Conservation (phyloP, 257 asterid species). For the Jasminum sambac region DNA sequence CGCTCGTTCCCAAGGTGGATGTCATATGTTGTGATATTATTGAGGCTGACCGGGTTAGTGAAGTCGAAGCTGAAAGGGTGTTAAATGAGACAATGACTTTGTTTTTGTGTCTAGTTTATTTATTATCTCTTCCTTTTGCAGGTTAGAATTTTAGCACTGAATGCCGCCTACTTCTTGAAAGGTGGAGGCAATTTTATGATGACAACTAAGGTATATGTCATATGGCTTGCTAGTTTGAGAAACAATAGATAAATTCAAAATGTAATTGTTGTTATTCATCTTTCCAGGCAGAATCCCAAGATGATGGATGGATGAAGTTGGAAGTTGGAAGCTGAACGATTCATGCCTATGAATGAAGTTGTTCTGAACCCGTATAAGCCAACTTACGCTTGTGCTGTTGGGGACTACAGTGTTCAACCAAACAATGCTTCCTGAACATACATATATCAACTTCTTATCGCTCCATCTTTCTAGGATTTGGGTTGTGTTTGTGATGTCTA, state of each 20-base stretch:
- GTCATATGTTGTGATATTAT: conserved; percentile 97
- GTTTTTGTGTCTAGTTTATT: background rate
- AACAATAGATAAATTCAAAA: no score
- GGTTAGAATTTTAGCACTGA: conserved; percentile 92
- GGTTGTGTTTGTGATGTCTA: background rate
- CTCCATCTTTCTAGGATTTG: background rate
- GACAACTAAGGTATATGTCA: conserved; percentile 69
- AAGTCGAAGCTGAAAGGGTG: background rate
- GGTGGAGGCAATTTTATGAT: conserved; percentile 88
- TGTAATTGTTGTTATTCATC: background rate
- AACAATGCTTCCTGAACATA: conserved; percentile 43
- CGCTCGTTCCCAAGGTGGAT: conserved; percentile 99
- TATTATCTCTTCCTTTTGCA: conserved; percentile 26
- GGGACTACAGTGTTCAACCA: conserved; percentile 68
- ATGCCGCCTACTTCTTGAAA: conserved; percentile 83
- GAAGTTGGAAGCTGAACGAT: conserved; percentile 78
- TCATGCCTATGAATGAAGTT: conserved; percentile 82
- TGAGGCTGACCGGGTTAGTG: conserved; percentile 86
- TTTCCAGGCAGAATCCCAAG: conserved; percentile 74
- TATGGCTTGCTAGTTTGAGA: background rate
- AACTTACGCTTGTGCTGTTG: conserved; percentile 96
- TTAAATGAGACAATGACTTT: background rate
- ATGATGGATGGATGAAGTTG: conserved; percentile 87
- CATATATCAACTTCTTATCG: background rate
- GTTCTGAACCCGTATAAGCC: conserved; percentile 90